phyloP scores from a whole-genome alignment of 1,284 basidiomycete genomes.

The Malassezia slooffiae region DNA sequence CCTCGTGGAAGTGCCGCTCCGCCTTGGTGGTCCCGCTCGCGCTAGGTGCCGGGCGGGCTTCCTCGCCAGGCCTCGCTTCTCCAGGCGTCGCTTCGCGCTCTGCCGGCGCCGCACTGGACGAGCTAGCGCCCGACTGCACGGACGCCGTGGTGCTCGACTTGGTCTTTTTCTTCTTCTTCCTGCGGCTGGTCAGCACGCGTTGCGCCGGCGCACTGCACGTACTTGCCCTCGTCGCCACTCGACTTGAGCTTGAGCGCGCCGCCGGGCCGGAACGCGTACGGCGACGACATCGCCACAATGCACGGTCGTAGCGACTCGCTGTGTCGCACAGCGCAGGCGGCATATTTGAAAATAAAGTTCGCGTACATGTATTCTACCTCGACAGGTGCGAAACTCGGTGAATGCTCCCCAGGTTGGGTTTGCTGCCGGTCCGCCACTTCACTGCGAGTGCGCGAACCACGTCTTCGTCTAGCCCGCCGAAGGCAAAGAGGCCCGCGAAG shows the following conservation, averaged over 20 bases:
- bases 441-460: no score
- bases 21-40: constrained; percentile 67
- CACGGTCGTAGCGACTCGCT: not conserved
- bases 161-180: constrained; percentile 27
- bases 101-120: constrained; percentile 8
- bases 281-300: constrained; percentile 17
- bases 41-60: no score
- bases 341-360: no score
- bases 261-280: constrained; percentile 35
- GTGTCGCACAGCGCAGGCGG: not conserved
- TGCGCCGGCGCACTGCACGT: constrained; percentile 1
- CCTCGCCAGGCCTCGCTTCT: no score
- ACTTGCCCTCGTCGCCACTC: constrained; percentile 3
- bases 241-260: constrained; percentile 43
- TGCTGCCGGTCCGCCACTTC: no score
- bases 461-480: no score
- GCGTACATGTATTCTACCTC: no score
- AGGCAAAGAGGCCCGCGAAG: no score
- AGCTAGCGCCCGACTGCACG: constrained; percentile 11
- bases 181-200: not conserved
- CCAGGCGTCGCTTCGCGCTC: constrained; percentile 12
- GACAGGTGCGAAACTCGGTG: no score
- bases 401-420: no score
- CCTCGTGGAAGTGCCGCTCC: constrained; percentile 76
- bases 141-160: constrained; percentile 21